These are phyloP conservation scores for Fusarium pseudograminearum DNA, from an alignment of 2,329 filamentous ascomycete genomes.

Conservation along the genomic window DNA sequence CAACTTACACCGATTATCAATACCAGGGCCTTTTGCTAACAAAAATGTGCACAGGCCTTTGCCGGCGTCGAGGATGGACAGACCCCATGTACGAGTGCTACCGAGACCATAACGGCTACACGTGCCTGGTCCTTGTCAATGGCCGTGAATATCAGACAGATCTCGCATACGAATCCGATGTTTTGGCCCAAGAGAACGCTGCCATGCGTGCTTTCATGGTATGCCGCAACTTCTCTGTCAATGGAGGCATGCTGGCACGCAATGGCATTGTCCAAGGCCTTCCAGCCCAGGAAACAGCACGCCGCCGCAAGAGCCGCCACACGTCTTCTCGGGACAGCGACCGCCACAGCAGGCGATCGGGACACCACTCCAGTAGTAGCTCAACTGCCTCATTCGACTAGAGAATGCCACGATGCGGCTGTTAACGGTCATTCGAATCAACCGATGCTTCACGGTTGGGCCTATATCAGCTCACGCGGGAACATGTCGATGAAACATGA, in stretches of 20 bases:
- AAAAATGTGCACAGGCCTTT: conserved; percentile 75
- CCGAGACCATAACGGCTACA: conserved; percentile 79
- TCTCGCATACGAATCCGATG: conserved; percentile 82
- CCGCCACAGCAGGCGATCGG: conserved; percentile 62
- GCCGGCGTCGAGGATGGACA: conserved; percentile 92
- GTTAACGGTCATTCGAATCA: conserved; percentile 11
- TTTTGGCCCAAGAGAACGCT: conserved; percentile 89
- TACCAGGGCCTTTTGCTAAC: conserved; percentile 51
- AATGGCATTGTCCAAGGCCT: conserved; percentile 77
- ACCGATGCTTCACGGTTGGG: conserved; percentile 26
- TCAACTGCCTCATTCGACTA: conserved; percentile 71
- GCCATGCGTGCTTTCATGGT: conserved; percentile 98
- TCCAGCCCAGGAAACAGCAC: conserved; percentile 65
- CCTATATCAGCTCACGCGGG: conserved; percentile 28
- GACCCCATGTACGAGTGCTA: conserved; percentile 91
- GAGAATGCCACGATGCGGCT: conserved; percentile 28
- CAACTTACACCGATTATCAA: neutral
- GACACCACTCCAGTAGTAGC: conserved; percentile 72
- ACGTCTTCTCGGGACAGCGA: conserved; percentile 62
- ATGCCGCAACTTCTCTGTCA: conserved; percentile 96
- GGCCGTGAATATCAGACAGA: conserved; percentile 97
- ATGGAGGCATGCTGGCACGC: conserved; percentile 87
- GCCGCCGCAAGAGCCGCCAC: conserved; percentile 65
- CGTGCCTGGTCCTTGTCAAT: conserved; percentile 93
- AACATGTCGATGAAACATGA: conserved; percentile 26